These are phyloP conservation scores for Yarrowia divulgata DNA, from an alignment of 805 yeast genomes.

Conservation along the genomic window DNA sequence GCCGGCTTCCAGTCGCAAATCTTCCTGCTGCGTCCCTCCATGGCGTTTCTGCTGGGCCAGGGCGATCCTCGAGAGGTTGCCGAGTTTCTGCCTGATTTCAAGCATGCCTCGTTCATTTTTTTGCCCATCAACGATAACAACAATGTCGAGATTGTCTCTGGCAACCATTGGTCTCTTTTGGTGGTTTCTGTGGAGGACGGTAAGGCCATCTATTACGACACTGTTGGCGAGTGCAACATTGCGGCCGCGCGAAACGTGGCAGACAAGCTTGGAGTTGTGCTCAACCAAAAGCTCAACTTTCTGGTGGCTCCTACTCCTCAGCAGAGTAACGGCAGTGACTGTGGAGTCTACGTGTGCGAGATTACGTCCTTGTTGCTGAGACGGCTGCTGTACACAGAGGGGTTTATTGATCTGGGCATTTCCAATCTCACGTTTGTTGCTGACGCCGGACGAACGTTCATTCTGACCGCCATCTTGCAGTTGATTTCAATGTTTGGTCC, in stretches of 20 bases:
- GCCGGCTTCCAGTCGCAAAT: constrained; percentile 49
- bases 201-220: constrained; percentile 65
- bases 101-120: constrained; percentile 60
- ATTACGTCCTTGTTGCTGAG: constrained; percentile 46
- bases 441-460: constrained; percentile 50
- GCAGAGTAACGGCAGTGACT: constrained; percentile 59
- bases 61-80: constrained; percentile 53
- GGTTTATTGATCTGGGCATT: constrained; percentile 49
- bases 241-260: constrained; percentile 51
- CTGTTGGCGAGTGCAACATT: constrained; percentile 58
- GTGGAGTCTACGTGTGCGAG: constrained; percentile 56
- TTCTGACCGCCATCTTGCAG: constrained; percentile 42
- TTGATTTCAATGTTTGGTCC: constrained; percentile 30
- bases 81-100: constrained; percentile 58
- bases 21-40: constrained; percentile 63
- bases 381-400: constrained; percentile 43
- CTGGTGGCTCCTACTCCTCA: constrained; percentile 55
- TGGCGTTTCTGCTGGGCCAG: constrained; percentile 60
- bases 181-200: constrained; percentile 59
- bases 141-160: constrained; percentile 68
- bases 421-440: constrained; percentile 52
- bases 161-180: constrained; percentile 79
- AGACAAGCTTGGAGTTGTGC: constrained; percentile 48
- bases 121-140: constrained; percentile 73
- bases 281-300: constrained; percentile 45